These are phyloP conservation scores for Epichloe aotearoae DNA, from an alignment of 2,329 filamentous ascomycete species.

Conservation along the genomic window DNA sequence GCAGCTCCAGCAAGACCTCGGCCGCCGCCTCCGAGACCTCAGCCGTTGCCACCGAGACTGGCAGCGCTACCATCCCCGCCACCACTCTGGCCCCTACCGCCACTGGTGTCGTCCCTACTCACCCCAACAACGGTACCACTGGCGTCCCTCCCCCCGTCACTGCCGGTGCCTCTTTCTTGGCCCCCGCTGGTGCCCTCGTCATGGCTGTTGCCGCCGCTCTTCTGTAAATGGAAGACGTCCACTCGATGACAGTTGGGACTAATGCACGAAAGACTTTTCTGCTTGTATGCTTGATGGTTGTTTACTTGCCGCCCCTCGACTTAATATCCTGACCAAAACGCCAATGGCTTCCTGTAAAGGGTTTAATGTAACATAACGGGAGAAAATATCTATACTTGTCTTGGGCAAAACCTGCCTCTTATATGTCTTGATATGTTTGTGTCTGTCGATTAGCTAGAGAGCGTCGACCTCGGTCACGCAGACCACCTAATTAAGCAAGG, in stretches of 20 bases:
- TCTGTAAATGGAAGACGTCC: not conserved
- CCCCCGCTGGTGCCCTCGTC: slow-evolving; percentile 8
- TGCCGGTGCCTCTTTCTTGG: slow-evolving; percentile 8
- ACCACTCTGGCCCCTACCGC: slow-evolving; percentile 3
- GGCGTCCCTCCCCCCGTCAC: slow-evolving; percentile 6
- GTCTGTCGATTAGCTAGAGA: not conserved
- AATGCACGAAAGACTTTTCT: not conserved
- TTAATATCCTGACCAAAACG: not conserved
- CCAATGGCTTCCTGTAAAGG: not conserved
- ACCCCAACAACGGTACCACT: slow-evolving; percentile 2
- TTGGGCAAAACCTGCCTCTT: not conserved
- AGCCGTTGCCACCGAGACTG: slow-evolving; percentile 1
- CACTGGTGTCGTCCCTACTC: slow-evolving; percentile 1
- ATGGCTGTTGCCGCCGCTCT: slow-evolving; percentile 8
- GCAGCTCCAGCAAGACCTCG: not conserved
- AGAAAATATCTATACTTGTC: not conserved
- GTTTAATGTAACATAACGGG: slow-evolving; percentile 3
- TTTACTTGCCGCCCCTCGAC: not conserved
- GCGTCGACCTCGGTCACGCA: not conserved
- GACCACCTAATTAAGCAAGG: slow-evolving; percentile 1
- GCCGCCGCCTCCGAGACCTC: not conserved
- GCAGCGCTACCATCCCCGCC: not conserved
- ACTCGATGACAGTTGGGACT: not conserved
- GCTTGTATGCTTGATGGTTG: not conserved
- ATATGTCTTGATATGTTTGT: not conserved